phyloP scores from a whole-genome alignment of 202 grass and related monocot genomes.

The Panicum virgatum region DNA sequence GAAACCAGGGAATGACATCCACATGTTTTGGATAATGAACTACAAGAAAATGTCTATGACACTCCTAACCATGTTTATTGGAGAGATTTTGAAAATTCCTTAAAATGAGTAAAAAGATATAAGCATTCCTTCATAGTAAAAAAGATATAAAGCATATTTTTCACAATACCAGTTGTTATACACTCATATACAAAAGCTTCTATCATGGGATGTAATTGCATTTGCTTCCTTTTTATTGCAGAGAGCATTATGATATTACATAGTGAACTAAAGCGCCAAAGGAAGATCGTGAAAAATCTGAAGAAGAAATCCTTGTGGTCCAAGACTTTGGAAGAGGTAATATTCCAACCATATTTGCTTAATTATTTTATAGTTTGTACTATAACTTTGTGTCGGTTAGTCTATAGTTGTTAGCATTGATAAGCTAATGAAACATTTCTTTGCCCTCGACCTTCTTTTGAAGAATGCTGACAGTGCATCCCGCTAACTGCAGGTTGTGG shows the following conservation, averaged over 20 bases:
- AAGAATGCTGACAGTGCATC: conserved; percentile 27
- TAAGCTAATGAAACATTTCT: background rate
- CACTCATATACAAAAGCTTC: background rate
- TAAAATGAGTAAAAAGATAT: conserved; percentile 10
- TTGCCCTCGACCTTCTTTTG: background rate
- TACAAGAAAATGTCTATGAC: background rate
- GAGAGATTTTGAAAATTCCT: background rate
- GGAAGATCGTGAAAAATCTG: conserved; percentile 88
- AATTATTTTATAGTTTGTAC: conserved; percentile 16
- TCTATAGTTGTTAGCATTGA: background rate
- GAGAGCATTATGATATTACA: conserved; percentile 90
- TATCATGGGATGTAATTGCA: conserved; percentile 15
- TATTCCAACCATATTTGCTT: conserved; percentile 18
- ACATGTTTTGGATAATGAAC: conserved; percentile 2
- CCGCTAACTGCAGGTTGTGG: conserved; percentile 65
- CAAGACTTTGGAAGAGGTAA: conserved; percentile 89
- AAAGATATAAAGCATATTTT: too few species aligned
- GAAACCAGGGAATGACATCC: background rate
- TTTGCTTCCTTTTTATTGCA: conserved; percentile 39
- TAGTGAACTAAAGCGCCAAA: conserved; percentile 89
- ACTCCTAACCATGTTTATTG: background rate
- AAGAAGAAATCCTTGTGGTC: conserved; percentile 98
- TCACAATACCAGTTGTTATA: background rate
- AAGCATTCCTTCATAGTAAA: background rate
- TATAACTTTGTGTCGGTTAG: background rate